Evolutionary conservation across 495 filamentous ascomycete genomes (phyloP), one percentile per base, ranked within the genome.

Genomic region (Hypoxylon lienhwacheense): DNA sequence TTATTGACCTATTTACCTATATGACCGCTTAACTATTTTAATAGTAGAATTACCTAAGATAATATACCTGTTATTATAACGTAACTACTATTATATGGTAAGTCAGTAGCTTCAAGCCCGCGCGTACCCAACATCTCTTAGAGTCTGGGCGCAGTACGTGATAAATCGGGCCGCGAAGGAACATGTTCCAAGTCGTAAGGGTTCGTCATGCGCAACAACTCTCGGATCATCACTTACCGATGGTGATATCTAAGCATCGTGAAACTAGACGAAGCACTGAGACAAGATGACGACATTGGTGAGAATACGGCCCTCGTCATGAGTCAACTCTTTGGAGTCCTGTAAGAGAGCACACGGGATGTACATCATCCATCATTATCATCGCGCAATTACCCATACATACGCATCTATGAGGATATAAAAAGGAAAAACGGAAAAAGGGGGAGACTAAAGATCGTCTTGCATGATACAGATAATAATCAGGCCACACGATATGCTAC

Each of bases 221-320:
- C 65, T 14, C 62, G 56, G 63, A 50, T 50, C 47, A 48, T 59
- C 45, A 21, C 21, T 22, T 47, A 39, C 55, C 53, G 47, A 14
- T 64, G 67, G 76, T 76, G 55, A 85, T 83, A 68, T 76, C 79
- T 1, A 68, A 74, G 40, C 25, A 52, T 51, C 32, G 52, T 57
- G 54, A 66, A 63, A 73, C 70, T 40, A 56, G 54, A 32, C 66
- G 51, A 26, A 71, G 67, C 48, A 59, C 70, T 47, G 65, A 67
- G 55, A 85, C 84, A 17, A 86, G 87, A 66, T 79, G 77, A 64
- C 76, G 72, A 47, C 77, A 70, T 59, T 80, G 75, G 67, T n/a
- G 44, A 43, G 46, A 48, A 14, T 28, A 39, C 41, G 48, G 50
- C 17, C 51, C n/a, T n/a, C 45, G 55, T 46, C 46, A 16, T 48